Evolutionary conservation across 2,329 filamentous ascomycete genomes (phyloP), one percentile per base, ranked within the genome.

Genomic region (Karstenula rhodostoma): DNA sequence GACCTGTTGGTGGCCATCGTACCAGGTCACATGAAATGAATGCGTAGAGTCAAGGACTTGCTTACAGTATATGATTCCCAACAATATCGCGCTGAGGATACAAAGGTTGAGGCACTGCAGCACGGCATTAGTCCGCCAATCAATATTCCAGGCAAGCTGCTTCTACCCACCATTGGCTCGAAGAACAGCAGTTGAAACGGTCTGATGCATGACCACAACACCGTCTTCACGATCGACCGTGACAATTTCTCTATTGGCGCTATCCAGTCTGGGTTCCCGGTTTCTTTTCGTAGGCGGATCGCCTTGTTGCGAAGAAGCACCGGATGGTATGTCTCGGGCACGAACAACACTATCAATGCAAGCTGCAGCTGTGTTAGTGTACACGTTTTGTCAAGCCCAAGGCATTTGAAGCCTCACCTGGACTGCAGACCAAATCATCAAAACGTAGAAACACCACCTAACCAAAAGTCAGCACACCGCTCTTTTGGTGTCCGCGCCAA

Each of bases 251-350:
- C 94, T 66, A 92, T 90, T 0, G 92, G 89, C 8, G 93, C 91
- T 62, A 85, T 84, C 85, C 89, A 96, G 62, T 89, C 83, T 35
- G 88, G 84, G 67, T 96, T 89, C n/a, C 90, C 90, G 0, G 92
- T 96, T 61, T 90, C 87, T 73, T 88, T 85, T 56, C 93, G 88
- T 33, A 93, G 75, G 58, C 82, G 83, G 56, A 82, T 82, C 2
- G 93, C 93, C 75, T 95, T 96, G 47, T 85, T 83, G 55, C 89
- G 86, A 44, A 96, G 82, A 50, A 95, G 80, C 17, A 94, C 85
- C 23, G 85, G 85, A 63, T 84, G 91, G 75, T 95, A 97, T 1
- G 93, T 97, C 80, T 97, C 93, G 5, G 93, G 94, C 2, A 97
- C 92, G 46, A 93, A 82, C 35, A 92, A 73, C 35, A 89, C 73